phyloP scores from a whole-genome alignment of 169 alveolate genomes.

The Cystoisospora suis region DNA sequence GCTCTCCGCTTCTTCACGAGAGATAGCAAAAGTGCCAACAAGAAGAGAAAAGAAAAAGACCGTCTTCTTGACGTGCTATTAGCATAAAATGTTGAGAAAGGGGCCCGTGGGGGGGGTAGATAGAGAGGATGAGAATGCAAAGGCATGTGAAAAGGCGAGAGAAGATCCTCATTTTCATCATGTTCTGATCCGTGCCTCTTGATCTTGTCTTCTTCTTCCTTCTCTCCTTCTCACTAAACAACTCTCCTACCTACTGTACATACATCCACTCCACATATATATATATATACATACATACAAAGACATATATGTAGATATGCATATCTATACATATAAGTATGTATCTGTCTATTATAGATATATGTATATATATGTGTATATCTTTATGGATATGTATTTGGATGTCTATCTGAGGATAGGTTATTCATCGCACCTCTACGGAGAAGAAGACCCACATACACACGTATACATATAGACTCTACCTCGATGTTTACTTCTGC shows the following conservation, averaged over 20 bases:
- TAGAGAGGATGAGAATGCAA: no score
- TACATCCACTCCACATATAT: background rate
- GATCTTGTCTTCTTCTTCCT: background rate
- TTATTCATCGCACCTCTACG: background rate
- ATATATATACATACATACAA: background rate
- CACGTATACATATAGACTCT: background rate
- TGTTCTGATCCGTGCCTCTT: no score
- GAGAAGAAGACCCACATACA: background rate
- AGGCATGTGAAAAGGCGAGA: no score
- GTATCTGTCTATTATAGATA: background rate
- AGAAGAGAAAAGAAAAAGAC: no score
- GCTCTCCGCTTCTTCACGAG: no score
- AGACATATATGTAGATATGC: background rate
- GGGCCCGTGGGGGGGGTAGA: no score
- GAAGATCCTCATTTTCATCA: no score
- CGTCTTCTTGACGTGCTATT: no score
- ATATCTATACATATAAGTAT: background rate
- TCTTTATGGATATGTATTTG: background rate
- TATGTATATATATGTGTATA: background rate
- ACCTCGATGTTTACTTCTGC: background rate
- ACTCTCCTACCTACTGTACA: background rate
- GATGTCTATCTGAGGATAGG: background rate
- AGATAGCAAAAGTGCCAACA: no score
- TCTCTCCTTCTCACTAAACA: background rate
- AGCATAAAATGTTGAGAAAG: no score